These are phyloP conservation scores for Ophiostoma angusticollis DNA, from an alignment of 2,329 filamentous ascomycete species.

Conservation along the genomic window DNA sequence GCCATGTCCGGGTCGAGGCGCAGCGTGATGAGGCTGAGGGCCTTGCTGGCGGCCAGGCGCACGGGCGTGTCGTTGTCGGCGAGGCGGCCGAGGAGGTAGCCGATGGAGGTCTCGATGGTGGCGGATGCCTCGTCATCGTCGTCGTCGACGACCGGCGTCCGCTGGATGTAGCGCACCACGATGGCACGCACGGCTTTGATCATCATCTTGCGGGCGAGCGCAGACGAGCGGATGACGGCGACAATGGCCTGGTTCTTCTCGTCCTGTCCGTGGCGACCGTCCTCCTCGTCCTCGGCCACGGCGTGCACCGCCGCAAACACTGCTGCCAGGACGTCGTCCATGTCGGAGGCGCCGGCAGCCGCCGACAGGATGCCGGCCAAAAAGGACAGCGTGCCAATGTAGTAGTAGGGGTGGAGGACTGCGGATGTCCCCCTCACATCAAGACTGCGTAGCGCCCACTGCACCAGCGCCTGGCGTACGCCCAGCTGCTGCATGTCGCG, in stretches of 20 bases:
- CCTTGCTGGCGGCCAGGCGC: conserved; percentile 81
- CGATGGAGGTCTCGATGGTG: conserved; percentile 72
- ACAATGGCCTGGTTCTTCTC: conserved; percentile 33
- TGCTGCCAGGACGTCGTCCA: conserved; percentile 49
- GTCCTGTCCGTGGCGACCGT: conserved; percentile 17
- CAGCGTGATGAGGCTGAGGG: conserved; percentile 73
- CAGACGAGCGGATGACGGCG: conserved; percentile 51
- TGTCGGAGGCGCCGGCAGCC: conserved; percentile 60
- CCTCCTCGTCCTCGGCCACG: conserved; percentile 35
- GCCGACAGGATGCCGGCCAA: conserved; percentile 58
- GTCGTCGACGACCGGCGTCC: conserved; percentile 37
- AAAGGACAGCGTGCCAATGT: conserved; percentile 68
- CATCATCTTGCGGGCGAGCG: conserved; percentile 66
- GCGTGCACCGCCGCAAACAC: conserved; percentile 55
- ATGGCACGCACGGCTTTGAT: conserved; percentile 77
- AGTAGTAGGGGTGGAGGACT: conserved; percentile 51
- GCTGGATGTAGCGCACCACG: conserved; percentile 40
- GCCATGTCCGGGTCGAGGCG: conserved; percentile 72
- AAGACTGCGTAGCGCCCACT: conserved; percentile 57
- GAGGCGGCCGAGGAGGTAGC: conserved; percentile 64
- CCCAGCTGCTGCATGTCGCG: conserved; percentile 76
- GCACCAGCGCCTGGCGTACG: conserved; percentile 52
- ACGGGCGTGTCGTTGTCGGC: conserved; percentile 87
- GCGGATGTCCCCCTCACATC: conserved; percentile 18
- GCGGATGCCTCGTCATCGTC: conserved; percentile 42